Evolutionary conservation across 2,329 filamentous ascomycete genomes (phyloP).

Genomic region (Pseudopithomyces chartarum): DNA sequence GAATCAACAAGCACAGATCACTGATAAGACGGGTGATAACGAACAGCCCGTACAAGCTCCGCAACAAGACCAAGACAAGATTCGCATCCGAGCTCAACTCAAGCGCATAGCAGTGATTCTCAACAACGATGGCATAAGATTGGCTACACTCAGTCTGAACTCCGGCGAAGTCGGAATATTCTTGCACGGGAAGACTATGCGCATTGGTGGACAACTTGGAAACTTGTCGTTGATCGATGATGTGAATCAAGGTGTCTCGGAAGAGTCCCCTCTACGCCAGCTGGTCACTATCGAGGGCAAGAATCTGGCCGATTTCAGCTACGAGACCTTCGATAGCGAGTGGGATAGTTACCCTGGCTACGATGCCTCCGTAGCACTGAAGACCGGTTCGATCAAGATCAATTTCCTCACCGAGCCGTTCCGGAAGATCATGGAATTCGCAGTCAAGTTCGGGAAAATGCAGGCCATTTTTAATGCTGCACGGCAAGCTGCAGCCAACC

Average conservation of each 20-base stretch:
- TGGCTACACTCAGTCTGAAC: conserved; percentile 90
- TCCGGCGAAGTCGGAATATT: conserved; percentile 92
- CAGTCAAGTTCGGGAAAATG: conserved; percentile 99
- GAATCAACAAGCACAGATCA: conserved; percentile 38
- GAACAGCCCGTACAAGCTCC: conserved; percentile 43
- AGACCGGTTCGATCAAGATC: conserved; percentile 92
- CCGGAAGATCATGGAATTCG: conserved; percentile 95
- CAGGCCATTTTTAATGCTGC: conserved; percentile 98
- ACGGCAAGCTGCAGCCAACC: conserved; percentile 88
- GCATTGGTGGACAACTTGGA: conserved; percentile 82
- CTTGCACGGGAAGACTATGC: conserved; percentile 83
- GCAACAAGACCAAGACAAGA: conserved; percentile 67
- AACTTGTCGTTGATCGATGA: conserved; percentile 91
- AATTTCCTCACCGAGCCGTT: conserved; percentile 98
- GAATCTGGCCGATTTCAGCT: conserved; percentile 94
- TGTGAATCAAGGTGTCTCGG: conserved; percentile 85
- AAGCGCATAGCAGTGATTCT: conserved; percentile 93
- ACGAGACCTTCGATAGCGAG: conserved; percentile 87
- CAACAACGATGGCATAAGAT: conserved; percentile 94
- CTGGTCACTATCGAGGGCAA: conserved; percentile 94
- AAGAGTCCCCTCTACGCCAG: conserved; percentile 79
- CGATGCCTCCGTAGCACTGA: conserved; percentile 86
- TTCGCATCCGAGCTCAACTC: conserved; percentile 90
- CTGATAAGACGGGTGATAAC: conserved; percentile 38
- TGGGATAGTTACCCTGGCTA: conserved; percentile 87